Evolutionary conservation across 495 filamentous ascomycete species (phyloP).

Genomic region (Podospora comata): DNA sequence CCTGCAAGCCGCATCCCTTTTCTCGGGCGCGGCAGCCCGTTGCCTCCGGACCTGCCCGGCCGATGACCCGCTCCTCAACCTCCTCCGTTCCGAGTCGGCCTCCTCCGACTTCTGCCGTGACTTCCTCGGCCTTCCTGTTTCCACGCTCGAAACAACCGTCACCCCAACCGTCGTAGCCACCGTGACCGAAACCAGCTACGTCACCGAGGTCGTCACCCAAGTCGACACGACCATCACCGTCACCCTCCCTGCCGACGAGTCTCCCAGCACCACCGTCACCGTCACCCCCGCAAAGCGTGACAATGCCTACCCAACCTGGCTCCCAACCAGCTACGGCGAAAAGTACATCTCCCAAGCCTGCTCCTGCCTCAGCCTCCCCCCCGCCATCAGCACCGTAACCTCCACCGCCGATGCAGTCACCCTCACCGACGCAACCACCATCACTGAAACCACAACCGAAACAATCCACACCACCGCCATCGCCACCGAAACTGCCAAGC

Average conservation of each 20-base stretch:
- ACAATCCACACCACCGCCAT: conserved; percentile 11
- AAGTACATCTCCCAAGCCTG: conserved; percentile 16
- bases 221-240: conserved; percentile 8
- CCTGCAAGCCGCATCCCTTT: too few relatives aligned
- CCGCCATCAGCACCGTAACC: conserved; percentile 9
- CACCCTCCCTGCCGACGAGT: conserved; percentile 3
- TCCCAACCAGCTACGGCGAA: conserved; percentile 9
- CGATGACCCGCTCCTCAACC: too few relatives aligned
- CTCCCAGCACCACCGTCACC: background rate
- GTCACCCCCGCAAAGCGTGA: conserved; percentile 4
- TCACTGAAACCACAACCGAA: conserved; percentile 7
- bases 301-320: conserved; percentile 15
- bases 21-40: too few relatives aligned
- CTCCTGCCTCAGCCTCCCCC: conserved; percentile 15
- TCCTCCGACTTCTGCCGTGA: conserved; percentile 1
- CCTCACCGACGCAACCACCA: background rate
- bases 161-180: conserved; percentile 5
- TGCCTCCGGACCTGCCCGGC: too few relatives aligned
- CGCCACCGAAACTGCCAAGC: conserved; percentile 11
- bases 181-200: conserved; percentile 1
- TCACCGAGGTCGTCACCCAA: conserved; percentile 4
- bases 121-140: background rate
- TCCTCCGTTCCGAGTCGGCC: too few relatives aligned
- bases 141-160: background rate
- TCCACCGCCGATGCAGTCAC: conserved; percentile 9